Evolutionary conservation across 768 basidiomycete species (phyloP).

Genomic region (Naganishia friedmannii): DNA sequence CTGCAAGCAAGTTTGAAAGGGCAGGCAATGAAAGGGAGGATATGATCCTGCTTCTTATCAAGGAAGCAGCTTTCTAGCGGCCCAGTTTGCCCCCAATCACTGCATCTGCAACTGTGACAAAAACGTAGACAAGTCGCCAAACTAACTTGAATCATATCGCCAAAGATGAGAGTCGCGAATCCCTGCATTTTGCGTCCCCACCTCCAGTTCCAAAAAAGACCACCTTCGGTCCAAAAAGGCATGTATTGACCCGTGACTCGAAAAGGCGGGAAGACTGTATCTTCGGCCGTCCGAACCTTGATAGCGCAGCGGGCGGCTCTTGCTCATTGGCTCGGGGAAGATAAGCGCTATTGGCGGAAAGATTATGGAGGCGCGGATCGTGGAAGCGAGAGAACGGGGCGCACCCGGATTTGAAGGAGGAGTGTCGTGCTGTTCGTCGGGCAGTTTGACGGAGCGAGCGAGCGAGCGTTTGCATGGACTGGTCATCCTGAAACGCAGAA

Average conservation of each 20-base stretch:
- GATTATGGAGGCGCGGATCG: not conserved
- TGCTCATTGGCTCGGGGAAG: slow-evolving; percentile 3
- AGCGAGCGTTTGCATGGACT: not conserved
- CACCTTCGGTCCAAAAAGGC: not conserved
- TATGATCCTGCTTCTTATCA: not conserved
- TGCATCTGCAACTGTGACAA: not conserved
- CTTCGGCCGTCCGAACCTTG: not conserved
- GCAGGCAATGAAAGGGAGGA: not conserved
- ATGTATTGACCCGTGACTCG: not conserved
- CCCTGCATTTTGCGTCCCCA: no score
- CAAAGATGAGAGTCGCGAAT: no score
- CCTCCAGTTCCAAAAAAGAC: not conserved
- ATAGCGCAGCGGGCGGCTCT: slow-evolving; percentile 11
- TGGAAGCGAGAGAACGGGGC: not conserved
- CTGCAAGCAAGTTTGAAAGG: not conserved
- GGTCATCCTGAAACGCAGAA: not conserved
- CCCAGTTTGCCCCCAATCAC: no score
- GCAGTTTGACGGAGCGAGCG: not conserved
- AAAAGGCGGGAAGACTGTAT: not conserved
- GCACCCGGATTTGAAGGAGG: not conserved
- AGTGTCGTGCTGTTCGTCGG: no score
- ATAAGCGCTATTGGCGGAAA: slow-evolving; percentile 1
- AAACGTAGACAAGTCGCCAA: not conserved
- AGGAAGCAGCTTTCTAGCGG: no score
- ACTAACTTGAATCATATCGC: no score